Conservation (phyloP, 2,329 filamentous ascomycete species). For the Cordyceps cateniannulata region DNA sequence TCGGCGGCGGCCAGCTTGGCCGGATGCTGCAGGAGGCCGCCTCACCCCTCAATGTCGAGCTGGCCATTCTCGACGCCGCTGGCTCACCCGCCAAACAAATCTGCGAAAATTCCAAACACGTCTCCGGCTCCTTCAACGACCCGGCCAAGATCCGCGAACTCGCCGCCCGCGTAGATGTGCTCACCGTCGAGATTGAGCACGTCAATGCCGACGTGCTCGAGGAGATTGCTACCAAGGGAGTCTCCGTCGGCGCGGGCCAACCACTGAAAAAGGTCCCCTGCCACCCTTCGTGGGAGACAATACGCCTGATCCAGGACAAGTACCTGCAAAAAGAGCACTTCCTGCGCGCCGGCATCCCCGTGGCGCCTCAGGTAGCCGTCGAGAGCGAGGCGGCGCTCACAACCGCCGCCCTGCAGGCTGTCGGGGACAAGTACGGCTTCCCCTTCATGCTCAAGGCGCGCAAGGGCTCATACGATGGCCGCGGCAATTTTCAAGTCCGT, state of each 20-base stretch:
- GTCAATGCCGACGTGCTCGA: constrained; percentile 86
- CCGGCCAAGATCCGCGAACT: constrained; percentile 70
- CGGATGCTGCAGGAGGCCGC: constrained; percentile 94
- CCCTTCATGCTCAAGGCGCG: constrained; percentile 91
- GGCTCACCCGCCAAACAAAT: constrained; percentile 81
- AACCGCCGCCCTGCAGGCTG: constrained; percentile 53
- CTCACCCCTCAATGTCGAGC: constrained; percentile 62
- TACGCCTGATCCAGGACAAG: constrained; percentile 90
- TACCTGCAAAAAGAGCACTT: constrained; percentile 83
- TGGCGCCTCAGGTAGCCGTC: constrained; percentile 64
- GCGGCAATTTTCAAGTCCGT: constrained; percentile 54
- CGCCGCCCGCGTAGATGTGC: constrained; percentile 68
- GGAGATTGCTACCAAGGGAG: constrained; percentile 63
- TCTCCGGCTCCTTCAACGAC: constrained; percentile 85
- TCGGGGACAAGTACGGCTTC: constrained; percentile 62
- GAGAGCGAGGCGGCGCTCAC: constrained; percentile 47
- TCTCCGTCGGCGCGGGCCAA: constrained; percentile 41
- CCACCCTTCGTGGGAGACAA: constrained; percentile 78
- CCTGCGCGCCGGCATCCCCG: constrained; percentile 58
- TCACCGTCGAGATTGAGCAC: constrained; percentile 95
- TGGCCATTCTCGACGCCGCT: constrained; percentile 72
- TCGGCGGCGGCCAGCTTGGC: constrained; percentile 69
- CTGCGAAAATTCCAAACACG: constrained; percentile 65
- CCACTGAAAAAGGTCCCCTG: constrained; percentile 48
- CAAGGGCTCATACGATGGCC: constrained; percentile 88